These are phyloP conservation scores for Corymbia citriodora DNA, from an alignment of 441 rosid genomes.

Conservation along the genomic window DNA sequence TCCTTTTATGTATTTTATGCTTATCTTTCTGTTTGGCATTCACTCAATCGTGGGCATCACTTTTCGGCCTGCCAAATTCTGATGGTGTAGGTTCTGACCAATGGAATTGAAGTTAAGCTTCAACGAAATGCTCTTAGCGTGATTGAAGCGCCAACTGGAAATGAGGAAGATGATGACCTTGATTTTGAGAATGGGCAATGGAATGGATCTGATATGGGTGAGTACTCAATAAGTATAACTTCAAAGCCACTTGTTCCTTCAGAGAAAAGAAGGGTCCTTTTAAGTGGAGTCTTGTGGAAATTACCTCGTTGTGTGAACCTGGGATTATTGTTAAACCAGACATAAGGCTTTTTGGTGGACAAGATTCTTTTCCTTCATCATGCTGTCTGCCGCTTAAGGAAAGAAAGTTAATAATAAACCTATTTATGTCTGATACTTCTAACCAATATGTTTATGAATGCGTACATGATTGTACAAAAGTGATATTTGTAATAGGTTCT, in stretches of 20 bases:
- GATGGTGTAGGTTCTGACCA: neutral
- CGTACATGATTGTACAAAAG: neutral
- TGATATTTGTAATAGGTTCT: neutral
- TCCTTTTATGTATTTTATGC: neutral
- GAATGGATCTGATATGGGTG: constrained; percentile 77
- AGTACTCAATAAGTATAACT: constrained; percentile 10
- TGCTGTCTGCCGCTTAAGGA: neutral
- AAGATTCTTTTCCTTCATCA: neutral
- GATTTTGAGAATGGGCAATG: constrained; percentile 60
- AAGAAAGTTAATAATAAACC: neutral
- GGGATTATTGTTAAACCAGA: neutral
- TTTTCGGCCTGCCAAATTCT: neutral
- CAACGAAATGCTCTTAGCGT: constrained; percentile 98
- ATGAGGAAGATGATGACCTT: constrained; percentile 71
- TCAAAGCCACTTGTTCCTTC: neutral
- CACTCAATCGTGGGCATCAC: neutral
- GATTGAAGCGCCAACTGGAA: constrained; percentile 90
- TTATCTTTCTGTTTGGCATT: neutral
- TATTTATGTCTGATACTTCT: neutral
- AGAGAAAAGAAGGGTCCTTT: neutral
- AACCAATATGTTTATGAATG: neutral
- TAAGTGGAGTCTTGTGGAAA: neutral
- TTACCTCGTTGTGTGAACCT: neutral
- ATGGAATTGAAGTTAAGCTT: constrained; percentile 46
- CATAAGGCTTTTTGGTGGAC: neutral